Base-by-base conservation (phyloP, 2,329 filamentous ascomycete genomes). In the Ramularia endophylla region DNA sequence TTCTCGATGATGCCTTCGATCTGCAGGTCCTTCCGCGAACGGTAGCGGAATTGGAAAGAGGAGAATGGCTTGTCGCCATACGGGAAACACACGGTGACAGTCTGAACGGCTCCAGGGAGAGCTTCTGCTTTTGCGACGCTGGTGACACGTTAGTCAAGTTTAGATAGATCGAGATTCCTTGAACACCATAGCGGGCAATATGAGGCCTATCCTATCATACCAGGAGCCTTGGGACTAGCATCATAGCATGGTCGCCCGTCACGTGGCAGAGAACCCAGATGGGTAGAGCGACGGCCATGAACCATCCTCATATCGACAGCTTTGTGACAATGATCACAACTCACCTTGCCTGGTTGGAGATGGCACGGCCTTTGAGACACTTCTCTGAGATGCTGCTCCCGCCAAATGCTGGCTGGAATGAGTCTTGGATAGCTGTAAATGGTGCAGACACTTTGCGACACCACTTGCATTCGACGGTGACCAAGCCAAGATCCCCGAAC, bases 1-100 rank as follows among this genome's bases (percentile, higher is more conserved):
- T 56, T 49, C 5, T 45, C 41, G 22, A 60, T 50, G 37, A 59
- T 46, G 27, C 50, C 48, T 40, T 58, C 57, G 32, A 55, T 48
- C 27, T 57, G 50, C 2, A 60, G 54, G 17, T 58, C 57, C 15
- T 37, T 54, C n/a, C 42, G 51, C 1, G 56, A 53, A 2, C 56
- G 50, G 20, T 58, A 59, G n/a, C 49, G 51, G 52, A 58, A 60
- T 0, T 18, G 36, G 34, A 47, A 55, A 1, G 29, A 47, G 0
- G 52, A 50, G 22, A 58, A 47, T 2, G 55, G 48, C 1, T 42
- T 11, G 0, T 28, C 28, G 4, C 53, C 54, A 17, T 53, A 56
- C 0, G 50, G 51, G 9, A 43, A 51, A 3, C 31, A 25, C 7
- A 44, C 4, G 5, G 41, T 5, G 8, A 22, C 12, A 16, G 8